Evolutionary conservation across 2,329 filamentous ascomycete genomes (phyloP).

Genomic region (Xylariaceae sp.): DNA sequence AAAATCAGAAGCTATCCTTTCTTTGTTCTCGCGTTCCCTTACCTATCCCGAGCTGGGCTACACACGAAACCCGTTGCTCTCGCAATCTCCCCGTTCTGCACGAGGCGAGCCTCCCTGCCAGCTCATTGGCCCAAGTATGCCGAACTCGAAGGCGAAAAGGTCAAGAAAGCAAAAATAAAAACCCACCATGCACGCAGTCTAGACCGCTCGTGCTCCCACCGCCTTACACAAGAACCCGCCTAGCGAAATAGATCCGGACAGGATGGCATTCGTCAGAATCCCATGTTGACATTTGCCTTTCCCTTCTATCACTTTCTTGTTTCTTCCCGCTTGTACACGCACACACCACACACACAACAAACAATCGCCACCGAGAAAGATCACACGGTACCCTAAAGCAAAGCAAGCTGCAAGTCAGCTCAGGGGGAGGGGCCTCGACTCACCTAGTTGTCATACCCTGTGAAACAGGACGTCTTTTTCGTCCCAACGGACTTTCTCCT

Average conservation of each 20-base stretch:
- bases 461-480: too few relatives aligned
- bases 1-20: too few relatives aligned
- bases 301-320: slow-evolving; percentile 1
- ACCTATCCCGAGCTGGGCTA: too few relatives aligned
- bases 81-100: too few relatives aligned
- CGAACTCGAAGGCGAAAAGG: slow-evolving; percentile 3
- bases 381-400: slow-evolving; percentile 1
- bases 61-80: too few relatives aligned
- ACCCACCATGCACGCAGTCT: slow-evolving; percentile 2
- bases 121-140: too few relatives aligned
- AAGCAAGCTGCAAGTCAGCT: neutral
- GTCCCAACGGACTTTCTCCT: too few relatives aligned
- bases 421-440: neutral
- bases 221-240: neutral
- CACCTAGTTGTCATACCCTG: too few relatives aligned
- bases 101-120: too few relatives aligned
- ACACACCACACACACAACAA: too few relatives aligned
- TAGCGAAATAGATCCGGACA: neutral
- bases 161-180: neutral
- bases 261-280: slow-evolving; percentile 25
- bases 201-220: slow-evolving; percentile 5
- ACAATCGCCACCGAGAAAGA: slow-evolving; percentile 17
- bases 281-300: slow-evolving; percentile 20
- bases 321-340: too few relatives aligned
- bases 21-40: too few relatives aligned